phyloP scores from a whole-genome alignment of 2,329 filamentous ascomycete genomes.

The Aspergillus sp. region DNA sequence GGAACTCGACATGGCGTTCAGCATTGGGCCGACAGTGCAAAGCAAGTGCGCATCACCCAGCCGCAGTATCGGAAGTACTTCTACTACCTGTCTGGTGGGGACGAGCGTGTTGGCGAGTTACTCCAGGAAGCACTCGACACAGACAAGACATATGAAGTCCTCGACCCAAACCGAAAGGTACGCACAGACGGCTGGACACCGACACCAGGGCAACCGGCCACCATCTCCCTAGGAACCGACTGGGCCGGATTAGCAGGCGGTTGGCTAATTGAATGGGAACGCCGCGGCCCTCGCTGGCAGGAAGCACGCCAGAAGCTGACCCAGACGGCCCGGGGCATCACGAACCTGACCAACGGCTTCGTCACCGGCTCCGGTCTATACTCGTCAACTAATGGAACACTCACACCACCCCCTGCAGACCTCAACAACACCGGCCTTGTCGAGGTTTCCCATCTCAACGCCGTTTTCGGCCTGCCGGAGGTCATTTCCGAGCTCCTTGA shows the following conservation, averaged over 20 bases:
- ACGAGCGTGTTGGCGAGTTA: conserved; percentile 58
- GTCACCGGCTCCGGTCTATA: conserved; percentile 55
- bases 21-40: conserved; percentile 61
- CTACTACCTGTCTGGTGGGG: conserved; percentile 56
- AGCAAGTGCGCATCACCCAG: conserved; percentile 62
- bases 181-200: conserved; percentile 53
- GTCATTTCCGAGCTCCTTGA: conserved; percentile 57
- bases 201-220: conserved; percentile 29
- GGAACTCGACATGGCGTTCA: conserved; percentile 64
- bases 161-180: conserved; percentile 61
- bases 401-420: conserved; percentile 51
- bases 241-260: conserved; percentile 53
- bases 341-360: conserved; percentile 58
- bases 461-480: conserved; percentile 60
- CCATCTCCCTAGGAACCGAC: conserved; percentile 6
- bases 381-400: conserved; percentile 49
- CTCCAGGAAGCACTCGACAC: conserved; percentile 54
- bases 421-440: conserved; percentile 49
- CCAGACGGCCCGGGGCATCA: conserved; percentile 52
- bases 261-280: conserved; percentile 63
- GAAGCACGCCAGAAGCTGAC: conserved; percentile 54
- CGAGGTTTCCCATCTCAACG: conserved; percentile 55
- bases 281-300: conserved; percentile 54
- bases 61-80: conserved; percentile 59
- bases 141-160: conserved; percentile 52